phyloP scores from a whole-genome alignment of 2,329 filamentous ascomycete species.

The Plectosphaerella plurivora region DNA sequence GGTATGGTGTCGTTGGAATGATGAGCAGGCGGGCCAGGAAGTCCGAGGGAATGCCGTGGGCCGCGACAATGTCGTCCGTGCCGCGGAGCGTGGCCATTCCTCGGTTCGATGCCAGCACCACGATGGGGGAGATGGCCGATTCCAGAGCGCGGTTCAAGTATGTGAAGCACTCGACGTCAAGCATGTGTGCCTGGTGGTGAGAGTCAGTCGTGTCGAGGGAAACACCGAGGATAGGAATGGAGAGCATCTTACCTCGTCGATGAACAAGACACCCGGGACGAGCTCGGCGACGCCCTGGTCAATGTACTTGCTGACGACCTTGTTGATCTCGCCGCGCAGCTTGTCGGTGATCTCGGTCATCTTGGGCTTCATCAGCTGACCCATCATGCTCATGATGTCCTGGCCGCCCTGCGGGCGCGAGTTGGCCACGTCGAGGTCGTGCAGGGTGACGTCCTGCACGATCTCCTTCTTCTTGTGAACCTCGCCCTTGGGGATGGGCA shows the following conservation, averaged over 20 bases:
- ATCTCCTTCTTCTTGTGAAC: conserved; percentile 99
- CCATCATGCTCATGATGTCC: conserved; percentile 99
- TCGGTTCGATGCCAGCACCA: conserved; percentile 95
- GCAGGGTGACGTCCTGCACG: conserved; percentile 95
- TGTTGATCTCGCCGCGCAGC: conserved; percentile 93
- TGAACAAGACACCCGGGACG: conserved; percentile 97
- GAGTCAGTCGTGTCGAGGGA: conserved; percentile 8
- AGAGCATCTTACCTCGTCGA: conserved; percentile 74
- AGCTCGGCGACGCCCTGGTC: conserved; percentile 97
- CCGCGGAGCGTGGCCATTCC: conserved; percentile 91
- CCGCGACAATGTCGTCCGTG: conserved; percentile 74
- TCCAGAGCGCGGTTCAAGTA: conserved; percentile 98
- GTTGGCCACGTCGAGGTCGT: conserved; percentile 95
- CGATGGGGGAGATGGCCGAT: conserved; percentile 89
- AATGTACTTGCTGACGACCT: conserved; percentile 98
- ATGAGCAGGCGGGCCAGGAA: conserved; percentile 92
- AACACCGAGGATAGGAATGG: neutral
- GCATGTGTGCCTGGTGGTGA: conserved; percentile 81
- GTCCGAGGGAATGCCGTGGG: conserved; percentile 91
- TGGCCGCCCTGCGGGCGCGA: conserved; percentile 92
- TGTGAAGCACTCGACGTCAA: conserved; percentile 98
- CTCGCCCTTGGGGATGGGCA: conserved; percentile 96
- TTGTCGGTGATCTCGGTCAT: conserved; percentile 99
- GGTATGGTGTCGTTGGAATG: conserved; percentile 89
- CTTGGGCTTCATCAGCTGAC: conserved; percentile 98